Evolutionary conservation across 108 stramenopile genomes (phyloP), one percentile per base, ranked within the genome.

Genomic region (Fistulifera solaris): DNA sequence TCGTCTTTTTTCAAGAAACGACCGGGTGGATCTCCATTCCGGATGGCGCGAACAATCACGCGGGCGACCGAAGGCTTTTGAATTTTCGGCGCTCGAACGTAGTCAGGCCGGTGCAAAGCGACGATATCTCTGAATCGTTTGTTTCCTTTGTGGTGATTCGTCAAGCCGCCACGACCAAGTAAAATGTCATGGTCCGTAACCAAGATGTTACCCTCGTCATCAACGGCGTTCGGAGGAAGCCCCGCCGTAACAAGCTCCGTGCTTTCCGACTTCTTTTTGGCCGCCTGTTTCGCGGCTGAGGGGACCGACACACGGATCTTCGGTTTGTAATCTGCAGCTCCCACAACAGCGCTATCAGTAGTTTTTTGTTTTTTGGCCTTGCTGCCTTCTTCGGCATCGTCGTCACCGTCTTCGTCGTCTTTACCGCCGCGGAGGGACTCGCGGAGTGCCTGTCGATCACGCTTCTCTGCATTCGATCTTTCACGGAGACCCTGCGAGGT

Each of bases 81-180:
- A n/a, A 83, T 66, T 53, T 89, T 89, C 11, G 81, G 72, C 19
- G 81, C 83, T 3, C 48, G 23, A 40, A 68, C 48, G 31, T 75
- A 74, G 51, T 85, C 85, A 31, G 78, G 70, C 14, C 83, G 75
- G 61, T 85, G 78, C 39, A 80, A 40, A 14, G 78, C 72, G n/a
- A 90, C 82, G 57, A 84, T 76, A 38, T 84, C 79, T n/a, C 88
- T 80, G 56, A 90, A 81, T 18, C 88, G 68, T 27, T 70, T 71
- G 68, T 89, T 90, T 7, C 88, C 88, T 48, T 70, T 84, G 67
- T 85, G 81, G 43, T 83, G 81, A 60, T 89, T 89, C 0, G 88
- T 89, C 23, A 82, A 55, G 7, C 88, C 84, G 38, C 88, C 88
- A 46, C 79, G 75, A 38, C 85, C 70, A 19, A 45, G 19, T 23